phyloP scores from a whole-genome alignment of 1,284 basidiomycete species.

The Sparassis latifolia region DNA sequence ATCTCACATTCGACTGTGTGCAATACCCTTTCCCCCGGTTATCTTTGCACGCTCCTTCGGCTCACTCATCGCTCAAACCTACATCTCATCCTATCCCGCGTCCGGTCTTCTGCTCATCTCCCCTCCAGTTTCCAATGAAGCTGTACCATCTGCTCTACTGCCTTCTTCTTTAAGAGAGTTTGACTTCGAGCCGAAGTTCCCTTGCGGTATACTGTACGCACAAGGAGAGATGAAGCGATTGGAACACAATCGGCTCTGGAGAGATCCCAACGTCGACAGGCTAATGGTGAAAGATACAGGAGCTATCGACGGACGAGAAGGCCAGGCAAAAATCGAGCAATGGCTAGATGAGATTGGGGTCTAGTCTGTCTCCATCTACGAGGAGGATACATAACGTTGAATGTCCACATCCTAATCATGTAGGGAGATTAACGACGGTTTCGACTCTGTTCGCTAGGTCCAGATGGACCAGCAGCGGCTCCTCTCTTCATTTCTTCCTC shows the following conservation, averaged over 20 bases:
- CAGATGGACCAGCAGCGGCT: constrained; percentile 34
- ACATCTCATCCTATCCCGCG: constrained; percentile 60
- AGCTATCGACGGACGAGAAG: constrained; percentile 14
- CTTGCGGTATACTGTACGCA: constrained; percentile 44
- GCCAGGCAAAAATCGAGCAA: constrained; percentile 15
- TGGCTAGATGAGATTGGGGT: constrained; percentile 19
- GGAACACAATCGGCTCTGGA: constrained; percentile 13
- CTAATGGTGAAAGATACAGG: constrained; percentile 10
- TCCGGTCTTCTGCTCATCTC: constrained; percentile 54
- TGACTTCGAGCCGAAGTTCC: constrained; percentile 58
- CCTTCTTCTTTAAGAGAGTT: constrained; percentile 43
- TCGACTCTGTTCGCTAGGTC: constrained; percentile 39
- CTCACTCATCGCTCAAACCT: constrained; percentile 57
- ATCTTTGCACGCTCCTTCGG: constrained; percentile 46
- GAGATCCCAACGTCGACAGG: constrained; percentile 14
- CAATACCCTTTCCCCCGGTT: constrained; percentile 58
- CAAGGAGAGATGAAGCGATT: constrained; percentile 10
- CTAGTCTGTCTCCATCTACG: neutral
- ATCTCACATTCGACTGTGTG: constrained; percentile 35
- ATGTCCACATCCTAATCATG: too few species aligned
- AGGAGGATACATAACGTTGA: too few species aligned
- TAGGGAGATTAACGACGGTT: constrained; percentile 38
- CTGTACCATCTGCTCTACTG: constrained; percentile 25
- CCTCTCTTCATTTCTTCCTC: constrained; percentile 70
- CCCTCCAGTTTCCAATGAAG: constrained; percentile 42